A percentile compares a stretch with the other conserved stretches of the same genome.
Conservation (phyloP, 345 rosid genomes). For the Populus ilicifolia region DNA sequence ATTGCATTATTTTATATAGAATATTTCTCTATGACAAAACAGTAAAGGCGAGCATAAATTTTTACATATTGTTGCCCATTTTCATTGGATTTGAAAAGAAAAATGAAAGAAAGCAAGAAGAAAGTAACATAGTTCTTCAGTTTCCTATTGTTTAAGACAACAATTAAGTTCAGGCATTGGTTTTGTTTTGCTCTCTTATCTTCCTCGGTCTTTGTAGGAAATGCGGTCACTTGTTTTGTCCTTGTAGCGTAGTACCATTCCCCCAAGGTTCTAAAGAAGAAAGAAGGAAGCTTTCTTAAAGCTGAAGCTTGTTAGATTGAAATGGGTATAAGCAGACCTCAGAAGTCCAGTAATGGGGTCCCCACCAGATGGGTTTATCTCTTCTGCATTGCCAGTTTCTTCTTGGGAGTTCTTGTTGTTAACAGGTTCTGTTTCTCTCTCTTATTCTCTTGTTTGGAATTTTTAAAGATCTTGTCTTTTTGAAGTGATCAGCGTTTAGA, state of each 20-base stretch:
- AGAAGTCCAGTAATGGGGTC: constrained; percentile 51
- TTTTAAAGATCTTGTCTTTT: constrained; percentile 42
- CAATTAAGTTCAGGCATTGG: not conserved
- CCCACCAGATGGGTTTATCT: constrained; percentile 63
- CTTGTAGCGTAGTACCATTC: constrained; percentile 2
- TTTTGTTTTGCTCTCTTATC: not conserved
- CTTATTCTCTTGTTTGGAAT: not conserved
- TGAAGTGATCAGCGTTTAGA: constrained; percentile 18
- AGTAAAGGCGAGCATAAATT: constrained; percentile 9
- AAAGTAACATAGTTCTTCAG: not conserved
- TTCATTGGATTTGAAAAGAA: constrained; percentile 6
- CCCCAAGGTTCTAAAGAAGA: not conserved
- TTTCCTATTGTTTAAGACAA: not conserved
- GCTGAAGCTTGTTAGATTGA: constrained; percentile 25
- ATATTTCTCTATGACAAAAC: constrained; percentile 13
- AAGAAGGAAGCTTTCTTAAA: constrained; percentile 29
- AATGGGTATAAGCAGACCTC: constrained; percentile 65
- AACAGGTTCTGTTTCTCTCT: constrained; percentile 47
- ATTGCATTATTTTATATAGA: constrained; percentile 10
- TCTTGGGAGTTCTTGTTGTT: constrained; percentile 62
- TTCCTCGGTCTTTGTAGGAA: constrained; percentile 2
- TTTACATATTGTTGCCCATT: constrained; percentile 2
- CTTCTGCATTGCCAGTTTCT: constrained; percentile 71
- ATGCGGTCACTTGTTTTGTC: constrained; percentile 24
- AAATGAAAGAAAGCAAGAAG: constrained; percentile 13